Base-by-base conservation (phyloP, 805 yeast genomes). In the Zygosaccharomyces gambellarensis region DNA sequence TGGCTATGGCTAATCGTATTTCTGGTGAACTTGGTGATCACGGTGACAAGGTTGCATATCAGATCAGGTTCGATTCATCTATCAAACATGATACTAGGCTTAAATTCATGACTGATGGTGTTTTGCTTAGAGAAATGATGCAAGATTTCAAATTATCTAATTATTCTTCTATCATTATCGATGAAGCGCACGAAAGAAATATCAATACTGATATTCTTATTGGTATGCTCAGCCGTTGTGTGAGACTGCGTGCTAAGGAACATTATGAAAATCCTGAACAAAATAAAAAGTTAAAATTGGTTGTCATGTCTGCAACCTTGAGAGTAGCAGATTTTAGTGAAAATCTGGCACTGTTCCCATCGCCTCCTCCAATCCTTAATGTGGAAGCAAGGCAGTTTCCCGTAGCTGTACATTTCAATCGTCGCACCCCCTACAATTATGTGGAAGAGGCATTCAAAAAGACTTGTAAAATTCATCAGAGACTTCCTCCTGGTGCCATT, bases 151-250 rank as follows among this genome's bases (percentile, higher is more conserved):
- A 85, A 54, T 72, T 95, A 44, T 75, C 80, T 31, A 87, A 86
- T 61, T 94, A 94, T 65, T 90, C 97, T 0, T 83, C 87, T 0
- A 77, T 94, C 40, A 78, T 95, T 25, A 87, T 94, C 51, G 99
- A 94, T 72, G 99, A 94, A 69, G 99, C 99, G 0, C 99, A 94
- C 67, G 99, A 94, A 68, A 80, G 99, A 65, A 92, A 90, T 63
- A 82, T 92, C 52, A 94, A 94, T 64, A 94, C 99, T 0, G 99
- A 94, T 69, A 92, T 94, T 43, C 73, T 94, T 49, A 90, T 94
- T 54, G 99, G 99, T 43, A 86, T 94, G 85, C 72, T 94, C 45
- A 88, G 96, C 63, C 81, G 99, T 58, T 85, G 90, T 14, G 79
- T 89, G 52, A 80, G 76, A 55, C 74, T 92, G 36, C 80, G 99